phyloP scores from a whole-genome alignment of 306 rosid species.

The Casuarina glauca region DNA sequence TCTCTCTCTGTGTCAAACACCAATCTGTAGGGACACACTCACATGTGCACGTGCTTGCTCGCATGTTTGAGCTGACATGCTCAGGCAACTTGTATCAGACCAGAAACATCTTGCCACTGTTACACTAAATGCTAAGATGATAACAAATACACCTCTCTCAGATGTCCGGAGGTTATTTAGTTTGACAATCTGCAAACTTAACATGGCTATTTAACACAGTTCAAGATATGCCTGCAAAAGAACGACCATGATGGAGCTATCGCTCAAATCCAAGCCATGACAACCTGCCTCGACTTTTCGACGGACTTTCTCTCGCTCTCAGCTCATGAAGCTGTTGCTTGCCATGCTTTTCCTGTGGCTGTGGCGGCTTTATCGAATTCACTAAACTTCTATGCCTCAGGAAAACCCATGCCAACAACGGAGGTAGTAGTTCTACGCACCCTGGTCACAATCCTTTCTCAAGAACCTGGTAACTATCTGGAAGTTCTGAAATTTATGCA shows the following conservation, averaged over 20 bases:
- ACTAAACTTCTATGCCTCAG: conserved; percentile 63
- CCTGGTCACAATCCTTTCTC: conserved; percentile 71
- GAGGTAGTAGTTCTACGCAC: conserved; percentile 83
- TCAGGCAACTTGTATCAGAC: background rate
- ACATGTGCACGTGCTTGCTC: background rate
- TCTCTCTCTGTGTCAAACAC: background rate
- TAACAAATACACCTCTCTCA: conserved; percentile 6
- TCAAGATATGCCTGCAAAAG: conserved; percentile 86
- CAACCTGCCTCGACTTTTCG: conserved; percentile 75
- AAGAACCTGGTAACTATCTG: conserved; percentile 65
- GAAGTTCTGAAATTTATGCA: conserved; percentile 62
- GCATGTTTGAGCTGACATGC: background rate
- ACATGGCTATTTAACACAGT: conserved; percentile 48
- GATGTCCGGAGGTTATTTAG: conserved; percentile 27
- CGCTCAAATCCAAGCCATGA: conserved; percentile 81
- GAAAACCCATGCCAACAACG: conserved; percentile 73
- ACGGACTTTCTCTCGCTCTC: conserved; percentile 88
- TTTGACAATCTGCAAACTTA: conserved; percentile 3
- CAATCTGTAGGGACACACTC: background rate
- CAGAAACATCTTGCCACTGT: background rate
- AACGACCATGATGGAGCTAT: conserved; percentile 65
- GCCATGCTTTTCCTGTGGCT: conserved; percentile 77
- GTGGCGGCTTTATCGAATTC: conserved; percentile 68
- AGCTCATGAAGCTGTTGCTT: conserved; percentile 98
- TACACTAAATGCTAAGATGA: background rate